phyloP scores from a whole-genome alignment of 805 yeast genomes.

The Candida loeiensis region DNA sequence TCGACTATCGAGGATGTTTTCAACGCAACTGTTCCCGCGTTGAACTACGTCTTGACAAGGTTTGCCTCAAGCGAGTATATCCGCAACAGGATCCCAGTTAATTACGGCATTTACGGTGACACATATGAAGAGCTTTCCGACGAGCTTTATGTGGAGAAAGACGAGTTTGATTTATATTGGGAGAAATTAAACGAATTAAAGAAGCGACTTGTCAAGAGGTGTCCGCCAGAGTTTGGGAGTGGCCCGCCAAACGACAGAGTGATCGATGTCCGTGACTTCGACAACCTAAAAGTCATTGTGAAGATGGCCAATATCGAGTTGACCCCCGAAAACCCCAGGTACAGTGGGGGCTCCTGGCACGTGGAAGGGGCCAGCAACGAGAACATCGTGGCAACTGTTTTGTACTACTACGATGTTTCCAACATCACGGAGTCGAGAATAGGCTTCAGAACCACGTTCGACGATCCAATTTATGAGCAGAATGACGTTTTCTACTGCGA shows the following conservation, averaged over 20 bases:
- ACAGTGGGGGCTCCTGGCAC: conserved; percentile 43
- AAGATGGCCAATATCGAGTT: conserved; percentile 40
- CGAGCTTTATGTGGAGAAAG: conserved; percentile 1
- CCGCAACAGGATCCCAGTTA: not conserved
- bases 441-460: conserved; percentile 26
- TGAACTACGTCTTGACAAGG: conserved; percentile 26
- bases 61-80: conserved; percentile 16
- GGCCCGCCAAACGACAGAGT: conserved; percentile 9
- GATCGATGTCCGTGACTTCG: conserved; percentile 16
- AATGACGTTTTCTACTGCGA: conserved; percentile 24
- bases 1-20: conserved; percentile 28
- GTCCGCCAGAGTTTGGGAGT: not conserved
- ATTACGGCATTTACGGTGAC: not conserved
- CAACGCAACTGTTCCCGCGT: conserved; percentile 28
- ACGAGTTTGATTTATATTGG: not conserved
- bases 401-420: conserved; percentile 40
- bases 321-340: conserved; percentile 38
- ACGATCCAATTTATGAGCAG: conserved; percentile 35
- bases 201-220: not conserved
- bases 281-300: conserved; percentile 33
- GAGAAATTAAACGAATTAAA: not conserved
- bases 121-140: not conserved
- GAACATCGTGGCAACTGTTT: conserved; percentile 38
- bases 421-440: conserved; percentile 36
- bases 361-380: conserved; percentile 41